Base-by-base conservation (phyloP, 768 basidiomycete genomes). In the Termitomyces eurrhizus region DNA sequence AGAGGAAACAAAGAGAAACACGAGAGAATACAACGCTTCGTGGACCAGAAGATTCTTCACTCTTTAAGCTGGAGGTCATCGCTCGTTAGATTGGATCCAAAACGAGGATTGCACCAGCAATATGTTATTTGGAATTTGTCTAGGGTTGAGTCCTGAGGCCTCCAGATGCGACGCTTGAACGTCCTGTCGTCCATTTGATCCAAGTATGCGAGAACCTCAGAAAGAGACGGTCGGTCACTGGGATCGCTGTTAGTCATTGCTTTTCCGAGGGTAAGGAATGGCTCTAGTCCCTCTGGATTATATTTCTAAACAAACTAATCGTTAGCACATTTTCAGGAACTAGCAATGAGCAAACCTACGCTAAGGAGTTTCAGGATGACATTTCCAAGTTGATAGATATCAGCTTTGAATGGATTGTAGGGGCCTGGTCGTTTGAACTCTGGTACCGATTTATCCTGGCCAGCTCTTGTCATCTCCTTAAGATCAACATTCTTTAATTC, bases 201-300 rank as follows among this genome's bases (percentile, higher is more conserved):
- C 45, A 57, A 37, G 13, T 44, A 44, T 45, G 13, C 16, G 18
- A 57, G 33, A 24, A 45, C 35, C 8, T 35, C 35, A n/a, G 45
- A 9, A 5, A 29, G 13, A 37, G 52, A 41, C 1, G 52, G 52
- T 41, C 57, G 49, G 51, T 49, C 35, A 3, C 29, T n/a, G 16
- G 56, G 56, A 24, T 58, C 35, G 12, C 26, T 29, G 26, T 49
- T 49, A 9, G 49, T 41, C 57, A 58, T 58, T 8, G 57, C 57
- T 14, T 21, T 16, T 8, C 46, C 48, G 2, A 58, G 35, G 5
- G 13, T 3, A 4, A 41, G 2, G 39, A 58, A 51, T 4, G 46
- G 9, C 42, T 58, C 57, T 16, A 58, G 26, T 26, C 57, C 37
- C 4, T 50, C 24, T 51, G 50, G 50, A 21, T 51, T 35, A 21